phyloP scores from a whole-genome alignment of 2,329 filamentous ascomycete genomes.

The Nigrograna mackinnonii region DNA sequence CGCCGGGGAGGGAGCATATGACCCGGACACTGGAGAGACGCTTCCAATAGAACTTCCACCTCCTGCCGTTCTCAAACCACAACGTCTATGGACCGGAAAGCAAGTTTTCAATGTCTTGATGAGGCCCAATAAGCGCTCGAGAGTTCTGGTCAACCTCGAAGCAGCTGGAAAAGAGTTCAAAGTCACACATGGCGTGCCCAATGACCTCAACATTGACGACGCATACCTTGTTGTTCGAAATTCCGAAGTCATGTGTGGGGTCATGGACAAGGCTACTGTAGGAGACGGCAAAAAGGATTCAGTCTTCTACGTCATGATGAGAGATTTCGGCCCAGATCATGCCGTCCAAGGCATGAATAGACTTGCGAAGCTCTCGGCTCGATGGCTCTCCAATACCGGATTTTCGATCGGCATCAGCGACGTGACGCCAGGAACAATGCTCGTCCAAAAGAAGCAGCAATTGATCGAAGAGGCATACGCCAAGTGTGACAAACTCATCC shows the following conservation, averaged over 20 bases:
- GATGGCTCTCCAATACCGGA: slow-evolving; percentile 85
- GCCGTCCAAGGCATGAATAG: slow-evolving; percentile 93
- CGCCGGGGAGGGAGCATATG: slow-evolving; percentile 62
- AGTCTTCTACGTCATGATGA: slow-evolving; percentile 93
- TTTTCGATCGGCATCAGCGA: slow-evolving; percentile 97
- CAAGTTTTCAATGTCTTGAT: slow-evolving; percentile 92
- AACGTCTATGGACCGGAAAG: slow-evolving; percentile 93
- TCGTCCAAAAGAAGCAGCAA: slow-evolving; percentile 73
- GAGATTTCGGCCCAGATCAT: slow-evolving; percentile 89
- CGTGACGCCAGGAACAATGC: slow-evolving; percentile 77
- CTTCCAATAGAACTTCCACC: slow-evolving; percentile 82
- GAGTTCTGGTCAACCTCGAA: slow-evolving; percentile 87
- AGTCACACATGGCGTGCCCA: slow-evolving; percentile 65
- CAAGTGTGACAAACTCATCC: slow-evolving; percentile 81
- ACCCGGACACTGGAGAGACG: slow-evolving; percentile 49
- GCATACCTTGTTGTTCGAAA: slow-evolving; percentile 92
- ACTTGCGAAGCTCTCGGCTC: slow-evolving; percentile 84
- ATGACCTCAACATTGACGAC: slow-evolving; percentile 76
- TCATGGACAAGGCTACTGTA: slow-evolving; percentile 98
- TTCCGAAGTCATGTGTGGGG: slow-evolving; percentile 95
- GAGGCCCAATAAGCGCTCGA: slow-evolving; percentile 82
- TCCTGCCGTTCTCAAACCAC: slow-evolving; percentile 82
- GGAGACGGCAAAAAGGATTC: slow-evolving; percentile 97
- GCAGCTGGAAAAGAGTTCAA: slow-evolving; percentile 86
- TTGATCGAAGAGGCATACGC: slow-evolving; percentile 79